A percentile compares a stretch with the other conserved stretches of the same genome.
Evolutionary conservation across 2,329 filamentous ascomycete species (phyloP).

Genomic region (Gnomoniopsis sp.): DNA sequence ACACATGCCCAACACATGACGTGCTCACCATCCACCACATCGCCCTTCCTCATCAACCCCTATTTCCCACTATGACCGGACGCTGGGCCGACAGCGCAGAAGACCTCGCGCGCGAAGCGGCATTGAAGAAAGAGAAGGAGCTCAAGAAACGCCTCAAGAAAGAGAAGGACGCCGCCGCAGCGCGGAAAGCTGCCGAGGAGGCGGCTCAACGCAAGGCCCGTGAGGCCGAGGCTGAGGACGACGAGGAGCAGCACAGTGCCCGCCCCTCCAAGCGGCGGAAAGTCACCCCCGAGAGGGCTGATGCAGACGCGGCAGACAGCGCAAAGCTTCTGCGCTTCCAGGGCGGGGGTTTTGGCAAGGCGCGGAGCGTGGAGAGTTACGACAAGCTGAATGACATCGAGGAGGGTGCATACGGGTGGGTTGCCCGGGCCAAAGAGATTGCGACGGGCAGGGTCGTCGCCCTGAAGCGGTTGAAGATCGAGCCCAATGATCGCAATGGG

Average conservation of each 20-base stretch:
- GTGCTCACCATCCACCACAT: background rate
- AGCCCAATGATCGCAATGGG: slow-evolving; percentile 67
- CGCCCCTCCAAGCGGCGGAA: slow-evolving; percentile 61
- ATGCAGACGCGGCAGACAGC: slow-evolving; percentile 24
- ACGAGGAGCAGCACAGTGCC: slow-evolving; percentile 29
- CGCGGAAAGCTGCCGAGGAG: slow-evolving; percentile 60
- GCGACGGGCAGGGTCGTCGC: slow-evolving; percentile 79
- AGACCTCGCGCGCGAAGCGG: slow-evolving; percentile 70
- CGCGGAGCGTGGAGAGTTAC: slow-evolving; percentile 80
- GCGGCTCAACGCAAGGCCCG: slow-evolving; percentile 22
- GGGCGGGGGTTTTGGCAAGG: slow-evolving; percentile 62
- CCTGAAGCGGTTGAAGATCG: slow-evolving; percentile 90
- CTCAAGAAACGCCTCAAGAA: slow-evolving; percentile 82
- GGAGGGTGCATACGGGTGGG: slow-evolving; percentile 94
- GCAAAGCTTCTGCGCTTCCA: slow-evolving; percentile 69
- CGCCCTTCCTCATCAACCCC: background rate
- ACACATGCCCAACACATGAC: background rate
- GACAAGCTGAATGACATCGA: slow-evolving; percentile 95
- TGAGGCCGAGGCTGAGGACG: slow-evolving; percentile 32
- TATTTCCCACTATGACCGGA: slow-evolving; percentile 48
- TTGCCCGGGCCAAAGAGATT: slow-evolving; percentile 76
- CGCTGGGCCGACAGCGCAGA: slow-evolving; percentile 87
- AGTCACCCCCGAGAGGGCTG: slow-evolving; percentile 45
- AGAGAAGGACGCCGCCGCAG: slow-evolving; percentile 55
- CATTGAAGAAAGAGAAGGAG: slow-evolving; percentile 78